Conservation (phyloP, 495 filamentous ascomycete species). For the Ramalina peruviana region DNA sequence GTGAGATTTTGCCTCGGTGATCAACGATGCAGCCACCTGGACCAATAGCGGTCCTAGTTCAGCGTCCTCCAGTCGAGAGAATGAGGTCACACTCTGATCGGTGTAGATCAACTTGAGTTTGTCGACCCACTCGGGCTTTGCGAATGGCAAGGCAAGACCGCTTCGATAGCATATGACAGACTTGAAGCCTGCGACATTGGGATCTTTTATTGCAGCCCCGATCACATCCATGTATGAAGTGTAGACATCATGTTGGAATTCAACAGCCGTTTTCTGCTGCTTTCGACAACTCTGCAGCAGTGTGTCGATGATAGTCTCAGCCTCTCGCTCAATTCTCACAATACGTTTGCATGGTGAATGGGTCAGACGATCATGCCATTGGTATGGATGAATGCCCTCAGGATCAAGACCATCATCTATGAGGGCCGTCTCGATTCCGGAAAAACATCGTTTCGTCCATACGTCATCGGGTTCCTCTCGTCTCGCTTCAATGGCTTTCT, state of each 20-base stretch:
- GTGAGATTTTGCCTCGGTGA: conserved; percentile 24
- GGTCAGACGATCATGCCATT: conserved; percentile 60
- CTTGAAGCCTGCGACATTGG: conserved; percentile 71
- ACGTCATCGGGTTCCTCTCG: conserved; percentile 40
- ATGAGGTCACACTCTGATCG: conserved; percentile 10
- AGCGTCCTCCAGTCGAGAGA: conserved; percentile 46
- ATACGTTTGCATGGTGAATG: conserved; percentile 54
- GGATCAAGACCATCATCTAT: conserved; percentile 64
- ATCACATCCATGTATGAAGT: conserved; percentile 36
- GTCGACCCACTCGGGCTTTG: conserved; percentile 13
- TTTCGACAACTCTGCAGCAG: conserved; percentile 19
- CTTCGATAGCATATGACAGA: conserved; percentile 73
- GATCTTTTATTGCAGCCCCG: conserved; percentile 38
- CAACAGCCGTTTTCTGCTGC: conserved; percentile 7
- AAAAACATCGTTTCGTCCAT: conserved; percentile 49
- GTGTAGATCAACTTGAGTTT: conserved; percentile 20
- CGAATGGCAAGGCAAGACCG: conserved; percentile 43
- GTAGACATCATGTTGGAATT: conserved; percentile 25
- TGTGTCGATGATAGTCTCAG: conserved; percentile 44
- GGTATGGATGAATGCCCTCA: conserved; percentile 42
- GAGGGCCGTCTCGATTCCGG: conserved; percentile 62
- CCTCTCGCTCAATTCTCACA: conserved; percentile 70
- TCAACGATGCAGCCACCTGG: conserved; percentile 34
- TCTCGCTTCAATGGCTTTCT: conserved; percentile 40
- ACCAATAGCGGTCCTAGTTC: conserved; percentile 54